Evolutionary conservation across 164 flowering plant genomes (phyloP), one percentile per base, ranked within the genome.

Genomic region (Nelumbo lutea): DNA sequence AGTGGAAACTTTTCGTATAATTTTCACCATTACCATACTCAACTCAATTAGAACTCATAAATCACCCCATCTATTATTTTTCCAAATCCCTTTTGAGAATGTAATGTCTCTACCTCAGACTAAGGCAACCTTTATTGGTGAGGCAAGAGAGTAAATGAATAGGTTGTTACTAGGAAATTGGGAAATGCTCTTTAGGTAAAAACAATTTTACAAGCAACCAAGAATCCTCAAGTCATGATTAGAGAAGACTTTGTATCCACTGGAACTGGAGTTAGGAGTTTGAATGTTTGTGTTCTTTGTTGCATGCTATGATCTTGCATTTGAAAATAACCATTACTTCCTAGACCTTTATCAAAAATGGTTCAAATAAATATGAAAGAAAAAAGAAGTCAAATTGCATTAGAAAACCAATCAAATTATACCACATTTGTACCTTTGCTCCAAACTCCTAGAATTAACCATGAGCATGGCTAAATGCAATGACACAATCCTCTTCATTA

Each of bases 21-120:
- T 98, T 14, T 90, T 83, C 69, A 80, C 87, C 63, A 90, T 96
- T 70, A 96, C 98, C 76, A 74, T 88, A 61, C 87, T 96, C 9
- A 96, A 96, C 73, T 85, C 99, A 6, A 91, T 96, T 42, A 96
- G 98, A 76, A 93, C 98, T 43, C 99, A 97, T 89, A 95, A 97
- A 80, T 95, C 99, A 3, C 76, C 92, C 70, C 97, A 95, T 79
- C 76, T 95, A 1, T 63, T 95, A 76, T 85, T 89, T 64, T 95
- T 92, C 75, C 93, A 98, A 98, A 86, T 96, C 61, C 84, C 90
- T 39, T 96, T 96, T 53, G 99, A 96, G 85, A 95, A 95, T 78
- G 99, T 95, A 62, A 95, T 95, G 99, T 88, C 99, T 3, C 70
- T 92, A 70, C 99, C 92, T 83, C 86, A 98, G 4, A 89, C 98